Evolutionary conservation across 371 early-diverging fungal genomes (phyloP), one percentile per base, ranked within the genome.

Genomic region (Saksenaea vasiformis): DNA sequence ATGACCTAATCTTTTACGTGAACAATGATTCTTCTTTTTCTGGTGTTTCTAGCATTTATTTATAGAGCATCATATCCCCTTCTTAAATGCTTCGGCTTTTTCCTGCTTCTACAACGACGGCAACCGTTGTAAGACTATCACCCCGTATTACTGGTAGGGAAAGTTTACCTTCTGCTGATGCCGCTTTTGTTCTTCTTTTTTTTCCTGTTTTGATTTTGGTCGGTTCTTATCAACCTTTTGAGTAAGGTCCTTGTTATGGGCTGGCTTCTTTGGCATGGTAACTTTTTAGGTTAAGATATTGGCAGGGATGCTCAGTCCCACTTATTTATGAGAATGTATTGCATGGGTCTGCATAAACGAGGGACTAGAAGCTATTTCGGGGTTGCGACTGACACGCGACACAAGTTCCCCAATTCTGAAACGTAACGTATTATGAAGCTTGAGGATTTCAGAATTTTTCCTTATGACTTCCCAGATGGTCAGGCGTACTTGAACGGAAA

Each of bases 231-330:
- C 51, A 0, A 47, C 51, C 11, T 47, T 47, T 22, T 47, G 51
- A 22, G 51, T 47, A 22, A 47, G 24, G 11, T 47, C 51, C 22
- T 47, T 47, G 24, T 47, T n/a, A 9, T 26, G 17, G 24, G 0
- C 22, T 47, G 51, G 51, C 22, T 47, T 47, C 51, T 47, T 47
- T 47, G 51, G 51, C 51, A 47, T 47, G 51, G n/a, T 47, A 19
- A 19, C 51, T n/a, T 9, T 44, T 4, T 2, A 2, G 24, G n/a
- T 19, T 47, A 10, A 7, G 22, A 8, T 47, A 22, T 10, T 47
- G 22, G 22, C 8, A 22, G 17, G 7, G 22, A 19, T 17, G 1
- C 8, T n/a, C 39, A 5, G 39, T 14, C 3, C 37, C 39, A 47
- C 22, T 10, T 47, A 47, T 47, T 47, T 47, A 47, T 47, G 3